Percentiles rank a stretch among this genome's conserved stretches.
Evolutionary conservation across 139 green algal genomes (phyloP).

Genomic region (Picochlorum costavermella): DNA sequence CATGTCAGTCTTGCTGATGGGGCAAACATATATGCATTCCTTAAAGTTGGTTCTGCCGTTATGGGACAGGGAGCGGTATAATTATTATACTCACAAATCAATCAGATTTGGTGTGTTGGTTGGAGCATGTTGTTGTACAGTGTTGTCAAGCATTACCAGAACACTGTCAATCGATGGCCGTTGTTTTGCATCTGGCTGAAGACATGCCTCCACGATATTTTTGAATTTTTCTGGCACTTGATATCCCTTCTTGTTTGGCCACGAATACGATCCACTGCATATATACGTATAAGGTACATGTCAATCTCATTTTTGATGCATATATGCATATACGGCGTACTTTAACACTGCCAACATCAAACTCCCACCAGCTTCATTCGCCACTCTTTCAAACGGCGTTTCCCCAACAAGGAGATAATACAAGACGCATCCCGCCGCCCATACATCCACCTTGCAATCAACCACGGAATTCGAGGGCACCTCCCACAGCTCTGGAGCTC

Average conservation of each 20-base stretch:
- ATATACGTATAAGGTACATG: neutral
- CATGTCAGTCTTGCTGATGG: constrained; percentile 8
- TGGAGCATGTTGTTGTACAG: neutral
- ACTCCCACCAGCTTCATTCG: constrained; percentile 66
- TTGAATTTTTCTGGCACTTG: neutral
- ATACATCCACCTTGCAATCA: constrained; percentile 74
- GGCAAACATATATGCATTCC: constrained; percentile 16
- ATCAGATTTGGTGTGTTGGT: neutral
- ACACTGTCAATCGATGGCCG: neutral
- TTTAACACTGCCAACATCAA: constrained; percentile 75
- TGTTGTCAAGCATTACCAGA: neutral
- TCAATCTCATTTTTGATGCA: neutral
- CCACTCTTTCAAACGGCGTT: constrained; percentile 69
- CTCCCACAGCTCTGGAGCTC: constrained; percentile 89
- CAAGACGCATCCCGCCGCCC: constrained; percentile 76
- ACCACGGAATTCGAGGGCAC: constrained; percentile 53
- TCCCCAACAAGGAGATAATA: constrained; percentile 65
- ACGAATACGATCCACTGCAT: constrained; percentile 7
- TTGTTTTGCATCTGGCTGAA: neutral
- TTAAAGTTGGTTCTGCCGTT: constrained; percentile 16
- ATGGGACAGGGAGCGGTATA: neutral
- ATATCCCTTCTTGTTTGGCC: neutral
- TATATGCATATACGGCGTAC: constrained; percentile 14
- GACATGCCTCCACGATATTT: constrained; percentile 2
- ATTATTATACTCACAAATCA: neutral